Evolutionary conservation across 352 stramenopile species (phyloP).

Genomic region (Globisporangium mamillatum): DNA sequence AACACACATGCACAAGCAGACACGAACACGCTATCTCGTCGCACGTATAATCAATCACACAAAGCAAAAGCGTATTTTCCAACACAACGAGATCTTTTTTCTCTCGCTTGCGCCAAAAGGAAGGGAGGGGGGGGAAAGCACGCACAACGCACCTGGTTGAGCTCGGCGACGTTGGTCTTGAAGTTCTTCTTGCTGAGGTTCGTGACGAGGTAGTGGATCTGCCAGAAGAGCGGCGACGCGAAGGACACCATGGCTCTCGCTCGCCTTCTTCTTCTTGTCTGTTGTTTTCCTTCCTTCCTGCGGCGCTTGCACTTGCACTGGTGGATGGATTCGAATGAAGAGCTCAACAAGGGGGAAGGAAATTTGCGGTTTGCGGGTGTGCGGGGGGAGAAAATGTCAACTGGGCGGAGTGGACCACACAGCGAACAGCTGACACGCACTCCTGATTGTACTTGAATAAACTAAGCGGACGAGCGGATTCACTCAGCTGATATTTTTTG

Average conservation of each 20-base stretch:
- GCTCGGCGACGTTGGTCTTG: slow-evolving; percentile 90
- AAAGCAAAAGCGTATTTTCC: background rate
- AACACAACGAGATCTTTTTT: slow-evolving; percentile 7
- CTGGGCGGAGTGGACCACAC: too few relatives aligned
- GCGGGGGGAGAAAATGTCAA: slow-evolving; percentile 5
- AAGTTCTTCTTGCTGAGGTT: slow-evolving; percentile 95
- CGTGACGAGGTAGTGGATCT: slow-evolving; percentile 92
- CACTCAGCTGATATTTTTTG: too few relatives aligned
- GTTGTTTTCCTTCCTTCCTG: background rate
- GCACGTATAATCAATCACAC: background rate
- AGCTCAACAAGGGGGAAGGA: slow-evolving; percentile 8
- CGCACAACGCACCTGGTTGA: slow-evolving; percentile 78
- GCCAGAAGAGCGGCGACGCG: slow-evolving; percentile 91
- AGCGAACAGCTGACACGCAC: too few relatives aligned
- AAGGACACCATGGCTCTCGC: slow-evolving; percentile 79
- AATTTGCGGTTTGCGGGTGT: background rate
- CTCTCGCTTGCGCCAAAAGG: background rate
- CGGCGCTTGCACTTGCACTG: slow-evolving; percentile 1
- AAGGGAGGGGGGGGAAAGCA: too few relatives aligned
- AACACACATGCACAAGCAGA: background rate
- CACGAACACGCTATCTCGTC: background rate
- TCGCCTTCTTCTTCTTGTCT: slow-evolving; percentile 21
- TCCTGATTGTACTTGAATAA: too few relatives aligned
- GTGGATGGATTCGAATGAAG: slow-evolving; percentile 7
- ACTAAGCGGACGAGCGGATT: too few relatives aligned